Conservation (phyloP, 257 asterid genomes). For the Nicotiana paniculata region DNA sequence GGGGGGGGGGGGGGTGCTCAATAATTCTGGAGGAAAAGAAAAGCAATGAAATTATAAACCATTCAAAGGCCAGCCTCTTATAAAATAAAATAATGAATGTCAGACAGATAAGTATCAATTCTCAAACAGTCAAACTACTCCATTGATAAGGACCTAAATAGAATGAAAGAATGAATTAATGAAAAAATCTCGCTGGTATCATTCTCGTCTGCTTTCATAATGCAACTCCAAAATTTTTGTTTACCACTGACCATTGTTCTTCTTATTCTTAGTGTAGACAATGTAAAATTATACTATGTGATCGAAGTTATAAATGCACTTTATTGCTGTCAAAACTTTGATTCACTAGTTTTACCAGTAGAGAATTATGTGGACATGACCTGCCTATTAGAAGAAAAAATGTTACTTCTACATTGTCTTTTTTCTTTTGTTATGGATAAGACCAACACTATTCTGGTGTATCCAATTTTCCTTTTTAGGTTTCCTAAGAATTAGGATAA, state of each 20-base stretch:
- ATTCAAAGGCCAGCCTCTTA: too few relatives aligned
- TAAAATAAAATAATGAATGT: too few relatives aligned
- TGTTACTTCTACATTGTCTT: neutral
- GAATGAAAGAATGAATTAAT: too few relatives aligned
- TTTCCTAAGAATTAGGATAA: neutral
- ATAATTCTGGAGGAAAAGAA: neutral
- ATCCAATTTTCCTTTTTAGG: neutral
- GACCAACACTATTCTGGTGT: neutral
- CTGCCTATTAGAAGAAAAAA: neutral
- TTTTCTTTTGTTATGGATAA: neutral
- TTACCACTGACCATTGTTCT: too few relatives aligned
- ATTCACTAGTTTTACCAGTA: neutral
- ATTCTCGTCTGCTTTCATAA: too few relatives aligned
- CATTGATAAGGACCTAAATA: too few relatives aligned
- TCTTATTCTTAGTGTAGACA: too few relatives aligned
- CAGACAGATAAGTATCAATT: too few relatives aligned
- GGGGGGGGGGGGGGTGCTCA: too few relatives aligned
- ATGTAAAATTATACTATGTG: neutral
- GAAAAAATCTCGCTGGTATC: too few relatives aligned
- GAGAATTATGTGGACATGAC: neutral
- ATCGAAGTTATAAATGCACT: neutral
- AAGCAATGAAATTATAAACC: neutral
- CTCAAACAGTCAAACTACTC: too few relatives aligned
- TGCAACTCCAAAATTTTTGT: too few relatives aligned
- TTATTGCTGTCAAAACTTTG: neutral